phyloP scores from a whole-genome alignment of 257 asterid genomes.

The Petrea volubilis region DNA sequence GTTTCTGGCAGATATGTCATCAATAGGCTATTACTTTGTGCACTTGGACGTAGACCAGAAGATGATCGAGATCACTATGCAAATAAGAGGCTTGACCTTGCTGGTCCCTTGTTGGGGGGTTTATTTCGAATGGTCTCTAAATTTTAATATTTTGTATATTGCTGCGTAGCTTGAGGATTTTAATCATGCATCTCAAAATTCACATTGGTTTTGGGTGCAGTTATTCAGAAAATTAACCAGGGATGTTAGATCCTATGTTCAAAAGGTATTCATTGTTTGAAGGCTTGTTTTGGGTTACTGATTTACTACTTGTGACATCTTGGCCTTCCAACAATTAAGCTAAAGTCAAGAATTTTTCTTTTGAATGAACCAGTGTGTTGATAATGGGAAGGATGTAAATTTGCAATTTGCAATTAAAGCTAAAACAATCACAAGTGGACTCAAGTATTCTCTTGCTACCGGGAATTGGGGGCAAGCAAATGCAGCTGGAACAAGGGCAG shows the following conservation, averaged over 20 bases:
- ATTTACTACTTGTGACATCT: slow-evolving; percentile 8
- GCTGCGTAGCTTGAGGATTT: no score
- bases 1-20: slow-evolving; percentile 59
- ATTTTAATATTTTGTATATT: not conserved
- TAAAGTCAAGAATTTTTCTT: slow-evolving; percentile 10
- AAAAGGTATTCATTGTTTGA: no score
- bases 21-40: slow-evolving; percentile 72
- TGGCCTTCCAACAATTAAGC: slow-evolving; percentile 13
- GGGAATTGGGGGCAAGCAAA: slow-evolving; percentile 99
- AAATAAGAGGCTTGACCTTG: slow-evolving; percentile 87
- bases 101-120: slow-evolving; percentile 80
- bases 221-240: slow-evolving; percentile 74
- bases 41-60: slow-evolving; percentile 77
- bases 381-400: slow-evolving; percentile 96
- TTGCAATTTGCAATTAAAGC: slow-evolving; percentile 98
- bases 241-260: slow-evolving; percentile 80
- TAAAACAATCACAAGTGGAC: slow-evolving; percentile 96
- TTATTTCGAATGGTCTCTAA: slow-evolving; percentile 67
- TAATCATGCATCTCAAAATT: not conserved
- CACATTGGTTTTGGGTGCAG: slow-evolving; percentile 42
- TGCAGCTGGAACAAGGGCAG: slow-evolving; percentile 98
- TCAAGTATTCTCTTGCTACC: slow-evolving; percentile 93
- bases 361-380: slow-evolving; percentile 58
- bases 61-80: slow-evolving; percentile 89
- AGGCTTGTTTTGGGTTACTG: not conserved